Conservation (phyloP, 495 filamentous ascomycete genomes). For the Pseudomonodictys pantanalensis region DNA sequence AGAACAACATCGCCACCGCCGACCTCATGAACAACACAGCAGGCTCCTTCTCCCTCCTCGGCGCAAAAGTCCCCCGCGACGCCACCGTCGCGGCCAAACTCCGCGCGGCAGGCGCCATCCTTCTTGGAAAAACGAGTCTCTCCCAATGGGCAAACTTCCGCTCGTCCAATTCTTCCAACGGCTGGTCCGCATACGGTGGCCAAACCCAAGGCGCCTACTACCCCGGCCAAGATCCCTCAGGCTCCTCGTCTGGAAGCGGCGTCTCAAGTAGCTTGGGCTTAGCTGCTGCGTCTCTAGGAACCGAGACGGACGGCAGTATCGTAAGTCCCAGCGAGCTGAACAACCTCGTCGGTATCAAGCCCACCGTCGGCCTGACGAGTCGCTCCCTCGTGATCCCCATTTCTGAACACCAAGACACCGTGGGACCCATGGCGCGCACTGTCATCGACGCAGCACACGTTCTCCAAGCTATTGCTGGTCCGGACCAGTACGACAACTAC, state of each 20-base stretch:
- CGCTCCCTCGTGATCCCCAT: conserved; percentile 61
- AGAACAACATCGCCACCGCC: conserved; percentile 68
- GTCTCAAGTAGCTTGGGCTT: conserved; percentile 52
- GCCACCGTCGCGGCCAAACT: conserved; percentile 42
- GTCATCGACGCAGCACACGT: conserved; percentile 68
- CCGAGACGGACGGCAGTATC: conserved; percentile 46
- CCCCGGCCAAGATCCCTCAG: conserved; percentile 52
- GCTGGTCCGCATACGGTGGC: conserved; percentile 55
- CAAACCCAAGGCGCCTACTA: conserved; percentile 53
- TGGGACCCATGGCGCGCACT: conserved; percentile 62
- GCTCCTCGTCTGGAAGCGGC: conserved; percentile 53
- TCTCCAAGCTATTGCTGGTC: conserved; percentile 59
- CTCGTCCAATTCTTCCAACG: conserved; percentile 50
- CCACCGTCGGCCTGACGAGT: conserved; percentile 66
- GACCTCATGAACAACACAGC: conserved; percentile 69
- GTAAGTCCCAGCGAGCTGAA: conserved; percentile 40
- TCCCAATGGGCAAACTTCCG: conserved; percentile 57
- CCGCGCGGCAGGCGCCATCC: conserved; percentile 44
- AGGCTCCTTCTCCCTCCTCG: conserved; percentile 55
- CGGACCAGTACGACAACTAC: conserved; percentile 52
- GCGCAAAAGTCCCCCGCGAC: conserved; percentile 35
- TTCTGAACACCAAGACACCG: conserved; percentile 60
- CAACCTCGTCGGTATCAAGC: conserved; percentile 58
- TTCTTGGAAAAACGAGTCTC: conserved; percentile 53
- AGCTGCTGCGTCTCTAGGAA: conserved; percentile 50